Evolutionary conservation across 2,329 filamentous ascomycete species (phyloP).

Genomic region (Scleromitrula shiraiana): DNA sequence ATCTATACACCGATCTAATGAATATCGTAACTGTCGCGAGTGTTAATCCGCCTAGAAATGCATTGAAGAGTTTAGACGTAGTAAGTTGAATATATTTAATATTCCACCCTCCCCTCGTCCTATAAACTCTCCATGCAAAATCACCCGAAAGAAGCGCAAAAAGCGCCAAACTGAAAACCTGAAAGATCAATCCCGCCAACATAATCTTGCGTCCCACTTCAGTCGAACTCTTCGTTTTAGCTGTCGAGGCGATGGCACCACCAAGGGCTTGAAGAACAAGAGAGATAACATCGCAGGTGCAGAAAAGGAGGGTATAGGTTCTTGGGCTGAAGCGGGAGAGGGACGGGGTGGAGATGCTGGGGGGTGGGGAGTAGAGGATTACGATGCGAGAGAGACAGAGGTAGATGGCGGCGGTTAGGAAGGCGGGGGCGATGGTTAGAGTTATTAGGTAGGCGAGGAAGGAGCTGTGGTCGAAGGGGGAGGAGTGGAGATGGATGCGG

Average conservation of each 20-base stretch:
- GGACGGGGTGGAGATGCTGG: no score
- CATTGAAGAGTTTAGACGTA: conserved; percentile 23
- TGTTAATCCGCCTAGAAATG: conserved; percentile 42
- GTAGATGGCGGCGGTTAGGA: conserved; percentile 56
- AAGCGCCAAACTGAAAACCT: conserved; percentile 31
- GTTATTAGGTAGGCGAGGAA: conserved; percentile 54
- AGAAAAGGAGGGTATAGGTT: conserved; percentile 41
- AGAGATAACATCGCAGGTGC: conserved; percentile 47
- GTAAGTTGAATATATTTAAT: conserved; percentile 15
- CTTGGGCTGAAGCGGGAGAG: conserved; percentile 39
- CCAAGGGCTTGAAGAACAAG: conserved; percentile 52
- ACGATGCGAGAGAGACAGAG: conserved; percentile 42
- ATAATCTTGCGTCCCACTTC: conserved; percentile 30
- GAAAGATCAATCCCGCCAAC: conserved; percentile 34
- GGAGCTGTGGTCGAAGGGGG: conserved; percentile 45
- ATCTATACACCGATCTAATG: conserved; percentile 48
- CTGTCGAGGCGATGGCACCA: conserved; percentile 46
- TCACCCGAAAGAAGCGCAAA: conserved; percentile 21
- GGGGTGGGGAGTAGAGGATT: conserved; percentile 34
- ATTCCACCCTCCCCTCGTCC: conserved; percentile 14
- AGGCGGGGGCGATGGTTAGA: conserved; percentile 35
- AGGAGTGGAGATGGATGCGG: conserved; percentile 41
- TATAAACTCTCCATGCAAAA: conserved; percentile 15
- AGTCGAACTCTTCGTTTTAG: conserved; percentile 22
- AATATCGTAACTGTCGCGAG: conserved; percentile 48